These are phyloP conservation scores for Anthostomella pinea DNA, from an alignment of 2,329 filamentous ascomycete genomes.

Conservation along the genomic window DNA sequence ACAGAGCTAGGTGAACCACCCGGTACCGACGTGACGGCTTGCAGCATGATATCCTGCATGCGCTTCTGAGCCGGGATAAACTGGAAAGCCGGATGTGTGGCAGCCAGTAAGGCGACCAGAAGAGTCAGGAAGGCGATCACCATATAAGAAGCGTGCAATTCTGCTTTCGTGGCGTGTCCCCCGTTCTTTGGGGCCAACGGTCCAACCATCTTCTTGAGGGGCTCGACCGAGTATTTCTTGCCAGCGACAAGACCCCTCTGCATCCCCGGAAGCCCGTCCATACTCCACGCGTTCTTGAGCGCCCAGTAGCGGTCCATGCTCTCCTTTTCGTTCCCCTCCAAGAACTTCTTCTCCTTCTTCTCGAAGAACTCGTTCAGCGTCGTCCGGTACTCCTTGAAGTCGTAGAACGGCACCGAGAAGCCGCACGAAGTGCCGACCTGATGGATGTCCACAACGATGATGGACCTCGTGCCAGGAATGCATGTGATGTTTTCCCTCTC, in stretches of 20 bases:
- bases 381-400: constrained; percentile 36
- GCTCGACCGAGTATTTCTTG: constrained; percentile 31
- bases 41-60: constrained; percentile 20
- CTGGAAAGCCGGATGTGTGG: constrained; percentile 26
- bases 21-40: constrained; percentile 13
- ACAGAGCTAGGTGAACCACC: constrained; percentile 9
- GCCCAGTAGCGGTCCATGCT: constrained; percentile 41
- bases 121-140: constrained; percentile 12
- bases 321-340: constrained; percentile 34
- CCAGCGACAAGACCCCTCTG: constrained; percentile 30
- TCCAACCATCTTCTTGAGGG: constrained; percentile 40
- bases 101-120: constrained; percentile 22
- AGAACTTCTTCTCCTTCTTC: constrained; percentile 31
- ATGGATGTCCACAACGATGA: constrained; percentile 38
- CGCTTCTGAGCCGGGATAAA: constrained; percentile 21
- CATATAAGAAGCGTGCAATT: constrained; percentile 14
- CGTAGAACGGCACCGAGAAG: constrained; percentile 38
- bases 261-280: constrained; percentile 39
- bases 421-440: constrained; percentile 40
- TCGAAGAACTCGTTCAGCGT: constrained; percentile 34
- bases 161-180: background rate
- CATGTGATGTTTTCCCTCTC: constrained; percentile 24
- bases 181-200: constrained; percentile 28
- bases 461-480: constrained; percentile 32
- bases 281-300: constrained; percentile 37